Evolutionary conservation across 2,329 filamentous ascomycete genomes (phyloP).

Genomic region (Scedosporium dehoogii): DNA sequence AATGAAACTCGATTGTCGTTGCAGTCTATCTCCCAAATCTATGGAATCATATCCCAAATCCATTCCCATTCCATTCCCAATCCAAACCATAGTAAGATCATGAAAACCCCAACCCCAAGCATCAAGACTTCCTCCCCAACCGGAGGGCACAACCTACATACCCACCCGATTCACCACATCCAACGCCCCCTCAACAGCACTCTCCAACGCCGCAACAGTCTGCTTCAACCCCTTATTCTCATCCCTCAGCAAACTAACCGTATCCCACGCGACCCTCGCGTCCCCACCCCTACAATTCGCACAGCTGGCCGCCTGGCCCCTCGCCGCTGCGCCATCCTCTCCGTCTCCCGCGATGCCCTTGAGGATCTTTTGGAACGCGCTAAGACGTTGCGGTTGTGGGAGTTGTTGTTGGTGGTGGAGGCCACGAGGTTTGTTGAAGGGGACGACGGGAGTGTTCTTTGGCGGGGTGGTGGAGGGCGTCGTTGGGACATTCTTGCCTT

Average conservation of each 20-base stretch:
- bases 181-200: constrained; percentile 49
- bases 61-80: background rate
- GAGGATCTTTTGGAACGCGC: constrained; percentile 31
- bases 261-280: constrained; percentile 53
- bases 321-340: constrained; percentile 18
- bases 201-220: constrained; percentile 48
- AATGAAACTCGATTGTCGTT: background rate
- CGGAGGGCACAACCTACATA: constrained; percentile 19
- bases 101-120: background rate
- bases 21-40: background rate
- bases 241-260: constrained; percentile 48
- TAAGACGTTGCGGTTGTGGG: constrained; percentile 14
- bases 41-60: background rate
- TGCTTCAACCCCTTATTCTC: constrained; percentile 55
- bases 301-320: constrained; percentile 25
- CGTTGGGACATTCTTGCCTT: no score
- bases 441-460: background rate
- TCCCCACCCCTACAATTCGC: constrained; percentile 49
- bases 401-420: constrained; percentile 15
- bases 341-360: constrained; percentile 26
- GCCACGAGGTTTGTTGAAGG: background rate
- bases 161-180: constrained; percentile 48
- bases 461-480: background rate
- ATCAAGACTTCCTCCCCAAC: background rate
- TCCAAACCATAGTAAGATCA: background rate